phyloP scores from a whole-genome alignment of 768 basidiomycete species.

The Collybia mongolica region DNA sequence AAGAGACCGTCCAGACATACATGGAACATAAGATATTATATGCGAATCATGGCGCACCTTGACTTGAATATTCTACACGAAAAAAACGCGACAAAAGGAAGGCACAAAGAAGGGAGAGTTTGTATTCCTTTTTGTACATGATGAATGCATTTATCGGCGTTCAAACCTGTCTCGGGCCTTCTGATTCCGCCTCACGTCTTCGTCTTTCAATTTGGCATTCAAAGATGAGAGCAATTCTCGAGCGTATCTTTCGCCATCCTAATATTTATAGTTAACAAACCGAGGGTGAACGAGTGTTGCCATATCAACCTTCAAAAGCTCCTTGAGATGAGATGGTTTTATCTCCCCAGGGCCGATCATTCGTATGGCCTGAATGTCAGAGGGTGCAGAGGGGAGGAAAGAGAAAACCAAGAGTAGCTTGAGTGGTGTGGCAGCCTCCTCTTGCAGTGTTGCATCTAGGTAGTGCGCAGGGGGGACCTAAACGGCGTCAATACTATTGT shows the following conservation, averaged over 20 bases:
- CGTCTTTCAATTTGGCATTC: conserved; percentile 64
- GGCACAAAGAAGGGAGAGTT: too few relatives aligned
- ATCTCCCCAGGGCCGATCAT: conserved; percentile 65
- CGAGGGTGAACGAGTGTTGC: background rate
- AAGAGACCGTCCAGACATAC: too few relatives aligned
- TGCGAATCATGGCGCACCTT: too few relatives aligned
- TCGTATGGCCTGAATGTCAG: conserved; percentile 61
- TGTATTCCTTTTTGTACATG: too few relatives aligned
- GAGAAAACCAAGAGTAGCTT: conserved; percentile 66
- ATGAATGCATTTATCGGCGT: conserved; percentile 12
- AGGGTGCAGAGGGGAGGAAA: conserved; percentile 38
- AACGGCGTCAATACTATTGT: background rate
- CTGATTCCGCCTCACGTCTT: conserved; percentile 56
- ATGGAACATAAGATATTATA: too few relatives aligned
- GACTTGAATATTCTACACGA: too few relatives aligned
- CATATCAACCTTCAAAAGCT: conserved; percentile 64
- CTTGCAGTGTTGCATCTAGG: conserved; percentile 70
- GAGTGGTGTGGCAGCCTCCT: conserved; percentile 67
- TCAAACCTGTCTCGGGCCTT: conserved; percentile 59
- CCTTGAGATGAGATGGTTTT: conserved; percentile 42
- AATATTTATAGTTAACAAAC: background rate
- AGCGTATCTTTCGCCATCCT: conserved; percentile 73
- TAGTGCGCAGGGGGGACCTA: conserved; percentile 63
- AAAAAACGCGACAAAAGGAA: too few relatives aligned
- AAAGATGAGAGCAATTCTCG: conserved; percentile 52